Evolutionary conservation across 768 basidiomycete genomes (phyloP).

Genomic region (Termitomyces sp.): DNA sequence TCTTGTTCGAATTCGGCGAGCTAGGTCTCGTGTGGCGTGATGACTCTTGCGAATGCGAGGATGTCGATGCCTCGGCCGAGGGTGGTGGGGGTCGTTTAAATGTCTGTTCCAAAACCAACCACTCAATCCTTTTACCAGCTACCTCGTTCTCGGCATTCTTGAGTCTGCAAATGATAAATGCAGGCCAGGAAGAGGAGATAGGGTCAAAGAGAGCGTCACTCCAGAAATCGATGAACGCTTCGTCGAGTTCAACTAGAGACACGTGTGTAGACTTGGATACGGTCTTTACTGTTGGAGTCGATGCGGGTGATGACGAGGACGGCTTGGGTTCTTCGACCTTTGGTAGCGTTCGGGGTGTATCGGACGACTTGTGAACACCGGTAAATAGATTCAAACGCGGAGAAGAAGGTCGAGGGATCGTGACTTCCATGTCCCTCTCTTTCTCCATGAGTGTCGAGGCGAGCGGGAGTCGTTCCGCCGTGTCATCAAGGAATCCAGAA

Average conservation of each 20-base stretch:
- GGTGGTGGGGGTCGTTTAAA: slow-evolving; percentile 35
- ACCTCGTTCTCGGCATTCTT: slow-evolving; percentile 33
- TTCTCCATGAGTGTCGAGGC: slow-evolving; percentile 55
- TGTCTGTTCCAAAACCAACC: slow-evolving; percentile 68
- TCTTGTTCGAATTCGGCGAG: slow-evolving; percentile 42
- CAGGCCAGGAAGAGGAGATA: slow-evolving; percentile 60
- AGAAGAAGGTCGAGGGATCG: slow-evolving; percentile 37
- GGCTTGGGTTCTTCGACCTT: slow-evolving; percentile 19
- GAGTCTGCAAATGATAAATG: slow-evolving; percentile 69
- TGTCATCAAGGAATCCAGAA: slow-evolving; percentile 53
- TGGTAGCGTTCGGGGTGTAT: slow-evolving; percentile 20
- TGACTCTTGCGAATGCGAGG: slow-evolving; percentile 14
- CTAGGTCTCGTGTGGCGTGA: slow-evolving; percentile 27
- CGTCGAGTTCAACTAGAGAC: slow-evolving; percentile 60
- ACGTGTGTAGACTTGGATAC: slow-evolving; percentile 40
- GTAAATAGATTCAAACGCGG: slow-evolving; percentile 24
- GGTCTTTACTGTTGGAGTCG: slow-evolving; percentile 19
- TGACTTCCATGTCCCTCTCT: slow-evolving; percentile 58
- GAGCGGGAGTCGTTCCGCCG: slow-evolving; percentile 39
- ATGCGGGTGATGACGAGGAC: background rate
- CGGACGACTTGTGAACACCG: slow-evolving; percentile 22
- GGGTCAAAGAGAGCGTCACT: slow-evolving; percentile 70
- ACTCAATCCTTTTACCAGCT: slow-evolving; percentile 44
- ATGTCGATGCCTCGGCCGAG: slow-evolving; percentile 7
- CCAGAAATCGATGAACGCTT: slow-evolving; percentile 85